Percentiles rank a stretch among this genome's conserved stretches.
These are phyloP conservation scores for Carex sylvatica DNA, from an alignment of 202 grass and related monocot genomes.

Conservation along the genomic window DNA sequence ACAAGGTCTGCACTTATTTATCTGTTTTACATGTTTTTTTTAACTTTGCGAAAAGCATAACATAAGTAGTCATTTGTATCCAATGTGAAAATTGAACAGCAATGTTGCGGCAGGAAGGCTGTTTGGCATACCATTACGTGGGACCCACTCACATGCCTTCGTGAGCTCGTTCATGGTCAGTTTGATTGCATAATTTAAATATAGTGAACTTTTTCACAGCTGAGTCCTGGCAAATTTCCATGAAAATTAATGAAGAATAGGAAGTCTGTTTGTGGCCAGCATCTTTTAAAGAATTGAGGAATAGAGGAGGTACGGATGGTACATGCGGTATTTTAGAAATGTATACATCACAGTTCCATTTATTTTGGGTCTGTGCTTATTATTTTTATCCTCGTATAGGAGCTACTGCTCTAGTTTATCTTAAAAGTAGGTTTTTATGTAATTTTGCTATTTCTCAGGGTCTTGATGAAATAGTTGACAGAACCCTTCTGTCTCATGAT, in stretches of 20 bases:
- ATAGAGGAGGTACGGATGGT: not conserved
- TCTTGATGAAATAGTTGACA: constrained; percentile 70
- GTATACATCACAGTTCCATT: not conserved
- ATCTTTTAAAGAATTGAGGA: not conserved
- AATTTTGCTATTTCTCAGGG: constrained; percentile 42
- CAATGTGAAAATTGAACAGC: constrained; percentile 46
- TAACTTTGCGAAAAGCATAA: not conserved
- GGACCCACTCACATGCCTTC: constrained; percentile 98
- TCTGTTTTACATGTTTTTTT: constrained; percentile 18
- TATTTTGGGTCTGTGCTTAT: not conserved
- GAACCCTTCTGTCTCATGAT: constrained; percentile 54
- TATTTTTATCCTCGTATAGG: not conserved
- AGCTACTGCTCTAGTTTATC: not conserved
- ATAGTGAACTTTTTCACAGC: not conserved
- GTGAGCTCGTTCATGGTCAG: constrained; percentile 83
- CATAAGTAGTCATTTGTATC: constrained; percentile 19
- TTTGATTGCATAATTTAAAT: not conserved
- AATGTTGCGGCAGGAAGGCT: constrained; percentile 89
- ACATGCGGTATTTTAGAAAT: not conserved
- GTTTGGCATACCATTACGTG: constrained; percentile 95
- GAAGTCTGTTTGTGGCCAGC: not conserved
- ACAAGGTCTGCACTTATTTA: constrained; percentile 50
- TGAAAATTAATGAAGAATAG: not conserved
- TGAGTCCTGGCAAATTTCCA: not conserved
- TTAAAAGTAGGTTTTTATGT: constrained; percentile 13